These are phyloP conservation scores for Talinum fruticosum DNA, from an alignment of 148 eudicot species.

Conservation along the genomic window DNA sequence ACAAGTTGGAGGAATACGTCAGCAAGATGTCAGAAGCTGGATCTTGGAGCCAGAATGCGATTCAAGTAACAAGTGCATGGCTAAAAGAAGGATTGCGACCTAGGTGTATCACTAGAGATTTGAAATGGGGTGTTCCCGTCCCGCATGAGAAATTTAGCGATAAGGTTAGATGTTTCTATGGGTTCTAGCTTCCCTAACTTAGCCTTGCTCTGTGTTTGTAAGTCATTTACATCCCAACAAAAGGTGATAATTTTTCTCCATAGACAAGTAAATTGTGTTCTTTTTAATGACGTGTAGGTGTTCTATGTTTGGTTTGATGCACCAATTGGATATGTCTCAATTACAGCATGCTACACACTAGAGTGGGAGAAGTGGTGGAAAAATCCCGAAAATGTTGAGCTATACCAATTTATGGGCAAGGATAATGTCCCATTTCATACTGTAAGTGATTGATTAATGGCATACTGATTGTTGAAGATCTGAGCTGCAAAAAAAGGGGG, in stretches of 20 bases:
- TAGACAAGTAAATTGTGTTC: conserved; percentile 14
- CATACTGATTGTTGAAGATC: not conserved
- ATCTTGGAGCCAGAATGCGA: conserved; percentile 91
- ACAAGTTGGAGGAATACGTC: conserved; percentile 61
- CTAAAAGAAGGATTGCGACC: conserved; percentile 73
- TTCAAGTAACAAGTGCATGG: conserved; percentile 87
- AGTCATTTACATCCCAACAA: not conserved
- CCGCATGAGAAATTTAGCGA: conserved; percentile 79
- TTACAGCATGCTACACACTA: conserved; percentile 79
- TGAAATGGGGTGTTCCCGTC: conserved; percentile 97
- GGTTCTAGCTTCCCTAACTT: not conserved
- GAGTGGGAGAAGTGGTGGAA: conserved; percentile 99
- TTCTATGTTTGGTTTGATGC: conserved; percentile 99
- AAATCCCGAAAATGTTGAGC: conserved; percentile 86
- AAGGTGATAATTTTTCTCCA: not conserved
- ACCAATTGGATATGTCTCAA: conserved; percentile 92
- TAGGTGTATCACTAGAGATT: conserved; percentile 89
- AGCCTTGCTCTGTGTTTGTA: no score
- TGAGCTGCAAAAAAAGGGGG: not conserved
- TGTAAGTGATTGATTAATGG: conserved; percentile 46
- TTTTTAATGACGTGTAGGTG: conserved; percentile 45
- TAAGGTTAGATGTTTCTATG: conserved; percentile 45
- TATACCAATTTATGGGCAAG: conserved; percentile 96
- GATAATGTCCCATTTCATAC: conserved; percentile 98
- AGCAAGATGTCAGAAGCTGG: conserved; percentile 63